phyloP scores from a whole-genome alignment of 192 early-diverging fungal species.

The Backusella australiensis region DNA sequence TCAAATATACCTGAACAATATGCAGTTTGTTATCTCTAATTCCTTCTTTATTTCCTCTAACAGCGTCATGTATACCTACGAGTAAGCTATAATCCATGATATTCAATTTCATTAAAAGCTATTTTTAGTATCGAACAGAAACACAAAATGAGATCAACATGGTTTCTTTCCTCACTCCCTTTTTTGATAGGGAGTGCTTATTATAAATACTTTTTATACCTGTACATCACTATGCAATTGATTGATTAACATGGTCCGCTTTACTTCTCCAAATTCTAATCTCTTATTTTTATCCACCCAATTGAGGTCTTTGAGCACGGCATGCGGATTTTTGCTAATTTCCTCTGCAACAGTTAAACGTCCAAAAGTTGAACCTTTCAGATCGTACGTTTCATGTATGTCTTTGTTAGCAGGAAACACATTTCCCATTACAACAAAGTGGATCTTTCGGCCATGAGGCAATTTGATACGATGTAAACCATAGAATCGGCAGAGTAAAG shows the following conservation, averaged over 20 bases:
- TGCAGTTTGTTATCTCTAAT: constrained; percentile 52
- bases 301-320: constrained; percentile 96
- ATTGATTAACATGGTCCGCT: constrained; percentile 73
- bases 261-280: constrained; percentile 80
- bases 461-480: constrained; percentile 96
- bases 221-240: constrained; percentile 89
- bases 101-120: constrained; percentile 68
- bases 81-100: constrained; percentile 99
- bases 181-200: background rate
- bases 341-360: constrained; percentile 78
- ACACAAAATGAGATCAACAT: background rate
- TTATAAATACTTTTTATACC: constrained; percentile 35
- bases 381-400: constrained; percentile 94
- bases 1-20: constrained; percentile 7
- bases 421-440: constrained; percentile 99
- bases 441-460: constrained; percentile 89
- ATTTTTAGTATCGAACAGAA: background rate
- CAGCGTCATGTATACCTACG: constrained; percentile 87
- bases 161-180: background rate
- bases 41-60: constrained; percentile 82
- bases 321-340: constrained; percentile 74
- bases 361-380: constrained; percentile 93
- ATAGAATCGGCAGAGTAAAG: constrained; percentile 91
- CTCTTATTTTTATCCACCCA: constrained; percentile 78
- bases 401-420: constrained; percentile 96